These are phyloP conservation scores for Tagetes patula DNA, from an alignment of 129 eudicot genomes.

Conservation along the genomic window DNA sequence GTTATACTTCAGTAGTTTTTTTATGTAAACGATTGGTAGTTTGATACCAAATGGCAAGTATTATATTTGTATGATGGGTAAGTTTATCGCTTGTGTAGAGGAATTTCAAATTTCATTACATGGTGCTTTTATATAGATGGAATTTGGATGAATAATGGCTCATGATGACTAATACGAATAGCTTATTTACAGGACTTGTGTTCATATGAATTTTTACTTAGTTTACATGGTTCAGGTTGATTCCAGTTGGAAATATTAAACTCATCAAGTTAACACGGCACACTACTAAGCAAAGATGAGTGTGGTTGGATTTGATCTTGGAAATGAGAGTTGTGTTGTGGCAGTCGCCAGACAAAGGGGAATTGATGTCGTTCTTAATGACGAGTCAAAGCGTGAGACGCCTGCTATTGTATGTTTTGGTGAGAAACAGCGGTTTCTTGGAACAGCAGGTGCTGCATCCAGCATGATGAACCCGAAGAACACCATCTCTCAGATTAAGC, in stretches of 20 bases:
- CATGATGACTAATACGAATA: background rate
- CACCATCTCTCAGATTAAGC: constrained; percentile 79
- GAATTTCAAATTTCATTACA: background rate
- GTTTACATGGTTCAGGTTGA: constrained; percentile 31
- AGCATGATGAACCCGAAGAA: constrained; percentile 93
- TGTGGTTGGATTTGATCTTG: constrained; percentile 94
- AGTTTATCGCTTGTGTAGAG: background rate
- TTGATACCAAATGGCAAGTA: too few species aligned
- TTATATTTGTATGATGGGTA: too few species aligned
- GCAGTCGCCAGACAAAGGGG: constrained; percentile 97
- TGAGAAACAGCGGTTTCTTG: constrained; percentile 90
- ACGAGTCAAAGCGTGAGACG: constrained; percentile 92
- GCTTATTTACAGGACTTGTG: background rate
- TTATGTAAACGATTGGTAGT: too few species aligned
- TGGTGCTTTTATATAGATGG: background rate
- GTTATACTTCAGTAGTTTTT: background rate
- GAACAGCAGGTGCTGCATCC: constrained; percentile 93
- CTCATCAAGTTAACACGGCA: constrained; percentile 6
- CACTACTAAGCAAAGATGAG: constrained; percentile 62
- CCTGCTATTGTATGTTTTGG: constrained; percentile 95
- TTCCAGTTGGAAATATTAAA: constrained; percentile 17
- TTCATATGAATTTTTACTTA: constrained; percentile 8
- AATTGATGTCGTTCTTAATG: constrained; percentile 84
- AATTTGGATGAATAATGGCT: constrained; percentile 12
- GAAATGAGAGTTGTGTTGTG: constrained; percentile 91